Evolutionary conservation across 2,329 filamentous ascomycete genomes (phyloP), one percentile per base, ranked within the genome.

Genomic region (Dothideomycetes sp.): DNA sequence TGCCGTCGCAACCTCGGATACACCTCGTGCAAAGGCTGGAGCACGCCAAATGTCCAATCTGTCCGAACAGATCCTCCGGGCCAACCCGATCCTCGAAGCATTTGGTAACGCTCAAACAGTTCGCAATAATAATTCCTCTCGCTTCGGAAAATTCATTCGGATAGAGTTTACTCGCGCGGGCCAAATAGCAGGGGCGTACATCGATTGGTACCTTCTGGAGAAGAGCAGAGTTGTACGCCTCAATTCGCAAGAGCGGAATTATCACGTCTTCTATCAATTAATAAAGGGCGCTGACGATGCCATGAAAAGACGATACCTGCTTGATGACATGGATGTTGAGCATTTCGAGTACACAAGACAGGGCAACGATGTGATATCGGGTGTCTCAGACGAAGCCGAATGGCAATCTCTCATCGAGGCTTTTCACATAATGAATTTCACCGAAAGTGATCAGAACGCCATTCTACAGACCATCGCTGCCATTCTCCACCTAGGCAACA

Each of bases 61-160:
- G 8, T 96, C 93, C 1, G 87, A 95, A 51, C 93, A 98, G 62
- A 98, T 98, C 27, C 68, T 98, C 31, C 78, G 89, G 33, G 91
- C 91, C 44, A 98, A 98, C 58, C 91, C 91, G 0, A 98, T 98
- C 36, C 75, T 98, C 3, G 93, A 98, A 72, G 84, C 91, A 2
- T 98, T 98, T 53, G 93, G 93, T 45, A 98, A 98, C 56, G 91
- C 91, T 1, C 93, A 98, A 59, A 98, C 91, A 0, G 86, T 98
- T 19, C 77, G 91, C 39, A 98, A 98, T 61, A 91, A 98, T 65
- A 98, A 98, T 58, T 98, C 91, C 0, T 98, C 91, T 4, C 79
- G 91, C 47, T 98, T 98, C 54, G 91, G 91, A 56, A 98, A 98
- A 60, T 98, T 98, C 55, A 98, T 98, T 57, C 77, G 93, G 36